phyloP scores from a whole-genome alignment of 768 basidiomycete species.

The Xerocomellus intermedius region DNA sequence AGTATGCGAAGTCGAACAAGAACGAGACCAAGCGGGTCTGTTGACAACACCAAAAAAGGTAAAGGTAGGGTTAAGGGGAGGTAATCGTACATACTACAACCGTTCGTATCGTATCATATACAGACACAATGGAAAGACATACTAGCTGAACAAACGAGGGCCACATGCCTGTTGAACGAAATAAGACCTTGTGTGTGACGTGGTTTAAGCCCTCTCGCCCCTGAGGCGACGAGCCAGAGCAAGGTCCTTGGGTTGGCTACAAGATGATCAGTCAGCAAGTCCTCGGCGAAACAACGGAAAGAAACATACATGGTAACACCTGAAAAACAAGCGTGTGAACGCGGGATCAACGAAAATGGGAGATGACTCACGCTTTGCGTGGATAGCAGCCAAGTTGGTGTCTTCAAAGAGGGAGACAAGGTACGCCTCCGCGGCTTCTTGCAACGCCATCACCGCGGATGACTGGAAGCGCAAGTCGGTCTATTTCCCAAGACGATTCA shows the following conservation, averaged over 20 bases:
- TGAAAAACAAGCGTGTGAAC: constrained; percentile 20
- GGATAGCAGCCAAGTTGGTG: constrained; percentile 89
- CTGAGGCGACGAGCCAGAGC: constrained; percentile 84
- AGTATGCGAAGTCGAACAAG: background rate
- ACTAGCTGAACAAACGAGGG: constrained; percentile 12
- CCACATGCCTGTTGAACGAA: background rate
- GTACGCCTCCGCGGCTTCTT: constrained; percentile 91
- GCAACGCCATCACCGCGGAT: constrained; percentile 89
- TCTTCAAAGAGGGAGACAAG: constrained; percentile 85
- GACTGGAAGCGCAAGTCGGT: constrained; percentile 95
- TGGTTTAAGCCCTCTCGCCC: constrained; percentile 72
- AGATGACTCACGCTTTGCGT: constrained; percentile 65
- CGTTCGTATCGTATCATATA: constrained; percentile 24
- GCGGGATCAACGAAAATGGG: background rate
- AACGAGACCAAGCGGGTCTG: background rate
- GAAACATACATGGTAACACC: constrained; percentile 57
- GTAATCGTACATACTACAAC: constrained; percentile 33
- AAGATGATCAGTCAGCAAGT: constrained; percentile 18
- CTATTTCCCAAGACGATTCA: constrained; percentile 34
- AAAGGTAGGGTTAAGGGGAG: constrained; percentile 1
- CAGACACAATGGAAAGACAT: constrained; percentile 14
- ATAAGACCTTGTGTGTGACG: background rate
- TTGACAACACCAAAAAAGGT: constrained; percentile 11
- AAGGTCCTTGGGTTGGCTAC: constrained; percentile 84
- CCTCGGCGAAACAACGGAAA: background rate